A percentile compares a stretch with the other conserved stretches of the same genome.
Evolutionary conservation across 352 stramenopile genomes (phyloP).

Genomic region (Pythium sp.): DNA sequence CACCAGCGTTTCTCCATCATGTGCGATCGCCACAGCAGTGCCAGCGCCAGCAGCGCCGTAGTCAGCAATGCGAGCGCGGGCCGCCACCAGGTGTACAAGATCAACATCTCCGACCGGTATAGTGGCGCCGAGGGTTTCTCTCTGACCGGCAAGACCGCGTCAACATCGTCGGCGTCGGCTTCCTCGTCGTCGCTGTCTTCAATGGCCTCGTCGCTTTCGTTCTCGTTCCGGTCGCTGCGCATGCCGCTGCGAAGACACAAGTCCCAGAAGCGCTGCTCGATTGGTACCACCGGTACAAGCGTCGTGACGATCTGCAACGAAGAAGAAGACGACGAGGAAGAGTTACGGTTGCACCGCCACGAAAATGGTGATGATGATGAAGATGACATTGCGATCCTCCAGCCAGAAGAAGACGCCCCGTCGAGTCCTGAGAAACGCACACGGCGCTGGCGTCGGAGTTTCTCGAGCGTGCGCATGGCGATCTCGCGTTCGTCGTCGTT

Average conservation of each 20-base stretch:
- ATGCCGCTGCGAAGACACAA: slow-evolving; percentile 6
- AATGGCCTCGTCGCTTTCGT: neutral
- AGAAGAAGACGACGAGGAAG: slow-evolving; percentile 6
- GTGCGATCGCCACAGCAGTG: neutral
- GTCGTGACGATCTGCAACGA: slow-evolving; percentile 12
- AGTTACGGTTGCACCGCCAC: neutral
- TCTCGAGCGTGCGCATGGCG: slow-evolving; percentile 17
- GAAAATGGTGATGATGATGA: slow-evolving; percentile 7
- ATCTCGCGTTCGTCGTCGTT: slow-evolving; percentile 14
- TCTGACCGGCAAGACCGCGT: slow-evolving; percentile 2
- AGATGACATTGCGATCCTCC: slow-evolving; percentile 21
- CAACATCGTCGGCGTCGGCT: neutral
- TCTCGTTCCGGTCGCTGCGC: slow-evolving; percentile 7
- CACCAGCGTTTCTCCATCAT: neutral
- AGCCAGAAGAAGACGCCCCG: slow-evolving; percentile 10
- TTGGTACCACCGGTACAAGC: slow-evolving; percentile 16
- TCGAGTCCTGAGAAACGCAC: slow-evolving; percentile 5
- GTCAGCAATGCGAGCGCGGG: neutral
- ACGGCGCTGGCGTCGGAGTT: slow-evolving; percentile 8
- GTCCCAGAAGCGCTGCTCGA: slow-evolving; percentile 11
- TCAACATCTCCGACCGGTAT: slow-evolving; percentile 11
- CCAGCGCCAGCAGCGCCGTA: neutral
- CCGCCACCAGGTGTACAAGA: slow-evolving; percentile 4
- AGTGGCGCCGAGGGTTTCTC: slow-evolving; percentile 9
- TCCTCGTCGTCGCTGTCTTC: neutral